Conservation (phyloP, 257 asterid genomes). For the Plantago major region DNA sequence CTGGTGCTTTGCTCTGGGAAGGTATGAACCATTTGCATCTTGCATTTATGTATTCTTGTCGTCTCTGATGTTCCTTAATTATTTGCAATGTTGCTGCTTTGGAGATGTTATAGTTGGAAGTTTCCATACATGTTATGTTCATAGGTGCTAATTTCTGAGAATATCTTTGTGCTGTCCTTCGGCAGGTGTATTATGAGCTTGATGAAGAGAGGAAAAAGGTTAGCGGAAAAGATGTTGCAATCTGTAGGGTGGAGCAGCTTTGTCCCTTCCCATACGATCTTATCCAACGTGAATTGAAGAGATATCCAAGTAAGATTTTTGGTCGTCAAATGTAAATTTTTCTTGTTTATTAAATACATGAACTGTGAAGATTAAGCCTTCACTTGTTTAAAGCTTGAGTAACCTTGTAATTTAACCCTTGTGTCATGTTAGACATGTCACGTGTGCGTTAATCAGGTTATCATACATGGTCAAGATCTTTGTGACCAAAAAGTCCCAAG, state of each 20-base stretch:
- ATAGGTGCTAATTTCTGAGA: background rate
- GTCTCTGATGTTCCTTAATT: background rate
- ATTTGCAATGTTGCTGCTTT: background rate
- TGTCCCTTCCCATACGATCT: conserved; percentile 93
- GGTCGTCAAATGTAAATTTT: background rate
- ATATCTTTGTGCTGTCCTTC: conserved; percentile 3
- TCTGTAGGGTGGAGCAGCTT: conserved; percentile 94
- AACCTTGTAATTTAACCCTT: no score
- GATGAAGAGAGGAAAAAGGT: conserved; percentile 71
- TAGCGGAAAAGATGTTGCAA: conserved; percentile 68
- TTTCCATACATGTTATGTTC: background rate
- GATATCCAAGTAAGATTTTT: conserved; percentile 77
- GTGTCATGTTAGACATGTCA: no score
- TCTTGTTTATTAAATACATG: background rate
- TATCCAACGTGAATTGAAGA: conserved; percentile 80
- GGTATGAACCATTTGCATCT: conserved; percentile 38
- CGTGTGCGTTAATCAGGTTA: no score
- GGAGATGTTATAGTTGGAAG: background rate
- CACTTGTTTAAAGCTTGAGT: background rate
- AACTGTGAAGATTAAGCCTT: background rate
- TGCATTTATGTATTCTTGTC: conserved; percentile 1
- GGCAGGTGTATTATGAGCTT: conserved; percentile 85
- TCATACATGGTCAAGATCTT: no score
- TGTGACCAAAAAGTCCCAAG: no score
- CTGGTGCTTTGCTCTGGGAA: conserved; percentile 92